phyloP scores from a whole-genome alignment of 2,329 filamentous ascomycete genomes.

The Harringtonia aguacate region DNA sequence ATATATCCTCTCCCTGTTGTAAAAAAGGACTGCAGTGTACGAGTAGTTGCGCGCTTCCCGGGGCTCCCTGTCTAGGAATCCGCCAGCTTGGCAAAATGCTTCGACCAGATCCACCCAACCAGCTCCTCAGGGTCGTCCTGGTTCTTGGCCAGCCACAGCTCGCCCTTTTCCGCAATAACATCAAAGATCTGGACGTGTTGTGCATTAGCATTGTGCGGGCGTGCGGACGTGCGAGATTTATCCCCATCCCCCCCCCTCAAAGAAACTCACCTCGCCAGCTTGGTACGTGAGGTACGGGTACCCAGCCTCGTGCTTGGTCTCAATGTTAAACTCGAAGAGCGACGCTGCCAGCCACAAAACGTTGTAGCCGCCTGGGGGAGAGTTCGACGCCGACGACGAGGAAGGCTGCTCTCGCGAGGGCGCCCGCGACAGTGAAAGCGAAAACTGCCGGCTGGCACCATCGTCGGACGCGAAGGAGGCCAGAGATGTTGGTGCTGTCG shows the following conservation, averaged over 20 bases:
- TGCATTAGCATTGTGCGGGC: too few species aligned
- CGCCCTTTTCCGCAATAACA: constrained; percentile 91
- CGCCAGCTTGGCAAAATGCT: constrained; percentile 73
- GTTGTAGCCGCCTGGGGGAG: constrained; percentile 44
- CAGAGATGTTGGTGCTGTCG: background rate
- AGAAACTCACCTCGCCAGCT: constrained; percentile 60
- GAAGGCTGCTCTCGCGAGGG: constrained; percentile 17
- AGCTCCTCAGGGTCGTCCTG: constrained; percentile 74
- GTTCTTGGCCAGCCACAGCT: constrained; percentile 95
- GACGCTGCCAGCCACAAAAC: constrained; percentile 87
- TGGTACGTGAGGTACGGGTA: constrained; percentile 96
- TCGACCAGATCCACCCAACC: constrained; percentile 98
- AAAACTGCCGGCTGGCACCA: constrained; percentile 26
- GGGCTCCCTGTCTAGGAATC: constrained; percentile 25
- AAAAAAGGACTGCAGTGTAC: too few species aligned
- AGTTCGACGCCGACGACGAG: constrained; percentile 1
- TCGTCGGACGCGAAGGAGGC: constrained; percentile 3
- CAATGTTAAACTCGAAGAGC: constrained; percentile 95
- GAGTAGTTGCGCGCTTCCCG: too few species aligned
- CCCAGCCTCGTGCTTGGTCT: constrained; percentile 83
- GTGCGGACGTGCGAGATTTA: too few species aligned
- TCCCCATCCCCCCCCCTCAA: too few species aligned
- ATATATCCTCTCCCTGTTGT: too few species aligned
- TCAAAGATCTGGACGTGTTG: constrained; percentile 87
- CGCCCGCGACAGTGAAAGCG: constrained; percentile 50